Evolutionary conservation across 768 basidiomycete genomes (phyloP), one percentile per base, ranked within the genome.

Genomic region (Hirschioporus abietinus): DNA sequence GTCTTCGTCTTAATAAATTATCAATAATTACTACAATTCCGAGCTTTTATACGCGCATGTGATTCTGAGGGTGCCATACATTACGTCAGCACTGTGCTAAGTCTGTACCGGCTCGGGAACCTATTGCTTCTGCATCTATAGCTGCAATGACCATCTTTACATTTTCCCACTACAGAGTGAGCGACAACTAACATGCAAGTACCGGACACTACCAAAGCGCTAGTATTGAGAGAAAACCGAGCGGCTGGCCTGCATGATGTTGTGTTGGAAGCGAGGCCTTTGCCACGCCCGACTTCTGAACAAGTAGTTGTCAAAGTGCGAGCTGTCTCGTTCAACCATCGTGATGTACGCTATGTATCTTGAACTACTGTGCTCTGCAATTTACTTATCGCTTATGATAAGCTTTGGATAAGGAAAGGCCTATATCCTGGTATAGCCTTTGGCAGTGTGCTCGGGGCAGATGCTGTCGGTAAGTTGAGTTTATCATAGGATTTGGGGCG

Each of bases 361-460:
- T 64, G 76, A 30, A 65, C 7, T 18, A 17, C 5, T 26, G 24
- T 65, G 25, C 9, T 34, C 30, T 64, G 60, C 17, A 36, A 62
- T 34, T 59, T 20, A 24, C 58, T 64, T 34, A 68, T 24, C 8
- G 60, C 60, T 58, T 60, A 59, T 17, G 35, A 27, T 20, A 68
- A 93, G 91, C 78, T 91, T 12, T 93, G 92, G 92, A 86, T 90
- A 35, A 81, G 90, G 25, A 83, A 81, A 66, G 89, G 88, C 10
- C 76, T 79, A 72, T 92, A 93, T 71, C 90, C 91, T 0, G 79
- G 79, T 9, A 87, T 92, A 60, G 76, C 75, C 1, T 74, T 84
- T 34, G 91, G 85, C 20, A 84, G 79, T 64, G 83, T 86, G 20
- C 81, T 90, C 10, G 92, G 91, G 17, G 81, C 86, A 26, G 92